These are phyloP conservation scores for Saccharomycopsis vini DNA, from an alignment of 805 yeast genomes.

Conservation along the genomic window DNA sequence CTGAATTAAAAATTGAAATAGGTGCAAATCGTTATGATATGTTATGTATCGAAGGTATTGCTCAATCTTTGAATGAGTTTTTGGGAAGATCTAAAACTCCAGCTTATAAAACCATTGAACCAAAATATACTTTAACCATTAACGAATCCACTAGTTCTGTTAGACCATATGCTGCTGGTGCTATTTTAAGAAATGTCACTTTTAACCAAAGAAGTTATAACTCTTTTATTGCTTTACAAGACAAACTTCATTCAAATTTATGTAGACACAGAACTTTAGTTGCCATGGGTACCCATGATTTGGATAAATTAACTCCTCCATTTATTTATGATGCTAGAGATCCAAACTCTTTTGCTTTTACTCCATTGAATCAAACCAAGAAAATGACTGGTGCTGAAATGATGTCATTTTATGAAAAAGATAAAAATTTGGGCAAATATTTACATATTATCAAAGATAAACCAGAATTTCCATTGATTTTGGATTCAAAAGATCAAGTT, in stretches of 20 bases:
- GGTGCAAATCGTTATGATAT: conserved; percentile 98
- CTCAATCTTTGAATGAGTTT: conserved; percentile 88
- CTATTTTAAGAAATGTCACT: conserved; percentile 75
- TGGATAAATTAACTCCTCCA: conserved; percentile 70
- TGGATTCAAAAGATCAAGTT: conserved; percentile 66
- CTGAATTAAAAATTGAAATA: conserved; percentile 93
- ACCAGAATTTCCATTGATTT: conserved; percentile 84
- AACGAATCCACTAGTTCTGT: conserved; percentile 62
- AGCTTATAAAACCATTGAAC: conserved; percentile 49
- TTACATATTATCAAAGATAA: conserved; percentile 81
- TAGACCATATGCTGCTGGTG: conserved; percentile 93
- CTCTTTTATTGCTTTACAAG: conserved; percentile 92
- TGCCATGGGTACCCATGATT: conserved; percentile 97
- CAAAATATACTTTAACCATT: conserved; percentile 58
- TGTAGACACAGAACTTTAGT: conserved; percentile 97
- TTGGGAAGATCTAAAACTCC: conserved; percentile 66
- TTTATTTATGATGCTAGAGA: conserved; percentile 80
- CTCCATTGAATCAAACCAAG: conserved; percentile 65
- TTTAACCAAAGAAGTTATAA: conserved; percentile 84
- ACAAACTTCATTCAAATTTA: conserved; percentile 86
- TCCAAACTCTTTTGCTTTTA: conserved; percentile 68
- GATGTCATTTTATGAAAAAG: conserved; percentile 84
- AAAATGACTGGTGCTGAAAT: conserved; percentile 67
- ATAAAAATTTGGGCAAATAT: conserved; percentile 82
- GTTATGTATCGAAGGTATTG: conserved; percentile 97